These are phyloP conservation scores for Niebla homalea DNA, from an alignment of 495 filamentous ascomycete species.

Conservation along the genomic window DNA sequence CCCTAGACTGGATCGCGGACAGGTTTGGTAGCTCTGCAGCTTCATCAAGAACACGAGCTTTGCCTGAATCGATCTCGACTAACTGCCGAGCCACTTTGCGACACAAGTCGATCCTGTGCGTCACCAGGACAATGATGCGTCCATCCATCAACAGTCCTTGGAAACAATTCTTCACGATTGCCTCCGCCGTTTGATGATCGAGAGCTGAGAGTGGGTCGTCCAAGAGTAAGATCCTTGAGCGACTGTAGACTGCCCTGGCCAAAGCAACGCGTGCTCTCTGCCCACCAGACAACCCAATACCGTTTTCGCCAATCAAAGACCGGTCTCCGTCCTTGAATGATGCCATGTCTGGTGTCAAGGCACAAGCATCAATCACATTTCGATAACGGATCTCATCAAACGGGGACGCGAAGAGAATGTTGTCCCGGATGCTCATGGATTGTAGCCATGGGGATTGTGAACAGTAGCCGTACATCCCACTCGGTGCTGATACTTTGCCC, in stretches of 20 bases:
- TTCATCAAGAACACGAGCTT: constrained; percentile 34
- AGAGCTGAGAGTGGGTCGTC: constrained; percentile 60
- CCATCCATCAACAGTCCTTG: constrained; percentile 46
- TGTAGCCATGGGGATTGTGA: constrained; percentile 82
- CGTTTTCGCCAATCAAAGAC: constrained; percentile 58
- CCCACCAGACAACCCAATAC: constrained; percentile 56
- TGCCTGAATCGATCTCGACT: constrained; percentile 48
- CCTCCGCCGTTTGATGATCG: constrained; percentile 64
- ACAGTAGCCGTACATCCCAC: constrained; percentile 66
- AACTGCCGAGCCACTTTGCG: constrained; percentile 51
- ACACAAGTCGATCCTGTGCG: constrained; percentile 63
- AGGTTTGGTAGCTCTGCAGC: constrained; percentile 11
- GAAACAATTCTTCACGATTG: constrained; percentile 56
- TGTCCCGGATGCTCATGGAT: constrained; percentile 79
- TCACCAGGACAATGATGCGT: constrained; percentile 57
- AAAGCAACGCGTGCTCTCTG: constrained; percentile 57
- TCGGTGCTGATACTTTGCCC: constrained; percentile 46
- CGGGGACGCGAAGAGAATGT: constrained; percentile 63
- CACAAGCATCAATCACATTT: constrained; percentile 48
- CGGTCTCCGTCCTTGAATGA: constrained; percentile 52
- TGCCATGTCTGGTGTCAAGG: constrained; percentile 48
- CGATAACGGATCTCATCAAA: constrained; percentile 53
- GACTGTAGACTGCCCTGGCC: constrained; percentile 58
- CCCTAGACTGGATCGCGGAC: constrained; percentile 16
- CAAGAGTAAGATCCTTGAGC: constrained; percentile 47